Evolutionary conservation across 352 stramenopile genomes (phyloP).

Genomic region (Thraustochytrium striatum): DNA sequence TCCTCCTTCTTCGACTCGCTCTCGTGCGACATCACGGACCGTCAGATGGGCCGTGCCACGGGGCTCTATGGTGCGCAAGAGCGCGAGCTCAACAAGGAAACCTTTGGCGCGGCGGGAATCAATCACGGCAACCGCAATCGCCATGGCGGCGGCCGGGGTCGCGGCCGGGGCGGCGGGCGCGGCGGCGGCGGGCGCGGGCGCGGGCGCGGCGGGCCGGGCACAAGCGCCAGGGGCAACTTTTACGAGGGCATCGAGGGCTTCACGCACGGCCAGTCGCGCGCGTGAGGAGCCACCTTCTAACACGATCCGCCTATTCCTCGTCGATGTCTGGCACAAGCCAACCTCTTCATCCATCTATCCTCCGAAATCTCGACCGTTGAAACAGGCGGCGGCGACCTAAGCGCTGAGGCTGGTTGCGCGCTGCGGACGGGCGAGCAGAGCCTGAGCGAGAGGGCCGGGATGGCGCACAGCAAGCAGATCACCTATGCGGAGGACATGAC

Average conservation of each 20-base stretch:
- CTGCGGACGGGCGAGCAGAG: neutral
- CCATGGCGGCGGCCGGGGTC: neutral
- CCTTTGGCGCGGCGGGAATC: slow-evolving; percentile 45
- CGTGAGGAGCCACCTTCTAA: too few relatives aligned
- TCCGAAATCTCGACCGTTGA: too few relatives aligned
- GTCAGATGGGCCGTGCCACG: neutral
- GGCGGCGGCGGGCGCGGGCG: neutral
- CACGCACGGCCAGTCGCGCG: too few relatives aligned
- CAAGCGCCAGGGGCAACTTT: too few relatives aligned
- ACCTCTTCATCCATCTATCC: too few relatives aligned
- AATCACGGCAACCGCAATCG: slow-evolving; percentile 21
- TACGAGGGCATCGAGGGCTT: too few relatives aligned
- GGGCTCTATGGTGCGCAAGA: slow-evolving; percentile 7
- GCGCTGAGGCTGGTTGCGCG: too few relatives aligned
- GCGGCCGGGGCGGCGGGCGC: slow-evolving; percentile 3
- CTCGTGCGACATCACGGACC: slow-evolving; percentile 43
- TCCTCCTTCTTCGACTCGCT: slow-evolving; percentile 49
- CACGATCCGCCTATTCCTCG: too few relatives aligned
- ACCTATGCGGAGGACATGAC: slow-evolving; percentile 46
- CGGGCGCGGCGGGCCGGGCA: neutral
- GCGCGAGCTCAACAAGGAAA: slow-evolving; percentile 45
- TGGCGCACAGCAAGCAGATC: slow-evolving; percentile 26
- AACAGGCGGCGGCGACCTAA: too few relatives aligned
- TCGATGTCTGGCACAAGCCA: too few relatives aligned
- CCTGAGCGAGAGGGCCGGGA: neutral